Evolutionary conservation across 805 yeast species (phyloP), one percentile per base, ranked within the genome.

Genomic region (Metschnikowia noctiluminum): DNA sequence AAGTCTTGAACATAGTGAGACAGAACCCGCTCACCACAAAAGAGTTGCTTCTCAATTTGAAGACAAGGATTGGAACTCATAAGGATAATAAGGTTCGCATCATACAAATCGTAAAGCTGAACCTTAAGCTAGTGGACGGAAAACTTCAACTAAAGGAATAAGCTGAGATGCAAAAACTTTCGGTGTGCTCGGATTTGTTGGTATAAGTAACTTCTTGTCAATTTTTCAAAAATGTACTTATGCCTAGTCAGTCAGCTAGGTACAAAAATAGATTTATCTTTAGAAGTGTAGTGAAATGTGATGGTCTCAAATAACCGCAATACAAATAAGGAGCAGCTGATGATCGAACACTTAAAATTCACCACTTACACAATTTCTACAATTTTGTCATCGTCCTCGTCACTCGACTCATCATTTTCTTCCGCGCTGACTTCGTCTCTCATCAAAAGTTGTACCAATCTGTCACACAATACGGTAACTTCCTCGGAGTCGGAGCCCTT

Each of bases 391-490:
- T 70, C 74, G 32, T 74, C 76, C 26, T 71, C 73, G n/a, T 64
- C 73, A 34, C 80, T 78, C 9, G 77, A 79, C 61, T 47, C 44
- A 11, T 30, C 43, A 13, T 38, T 40, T 4, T 11, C 32, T 8
- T 38, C 44, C 21, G 15, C 40, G 1, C 16, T 11, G 11, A 30
- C 44, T 30, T 91, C 97, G 61, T 92, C 97, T 73, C 97, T 82
- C 94, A 87, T 87, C 54, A 92, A 75, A 82, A 89, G 80, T 64
- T 92, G 92, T 21, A 91, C 99, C 37, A 87, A 66, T 63, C 94
- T 78, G 58, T 89, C 96, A 70, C 94, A 85, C 39, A 87, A 68
- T 39, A 87, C 95, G 39, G 73, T 73, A 21, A 89, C 76, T 15
- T 65, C 64, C 35, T 61, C 65, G 8, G 62, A 65, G n/a, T 69